Percentiles rank a stretch among this genome's conserved stretches.
These are phyloP conservation scores for Beauveria sp. DNA, from an alignment of 2,329 filamentous ascomycete genomes.

Conservation along the genomic window DNA sequence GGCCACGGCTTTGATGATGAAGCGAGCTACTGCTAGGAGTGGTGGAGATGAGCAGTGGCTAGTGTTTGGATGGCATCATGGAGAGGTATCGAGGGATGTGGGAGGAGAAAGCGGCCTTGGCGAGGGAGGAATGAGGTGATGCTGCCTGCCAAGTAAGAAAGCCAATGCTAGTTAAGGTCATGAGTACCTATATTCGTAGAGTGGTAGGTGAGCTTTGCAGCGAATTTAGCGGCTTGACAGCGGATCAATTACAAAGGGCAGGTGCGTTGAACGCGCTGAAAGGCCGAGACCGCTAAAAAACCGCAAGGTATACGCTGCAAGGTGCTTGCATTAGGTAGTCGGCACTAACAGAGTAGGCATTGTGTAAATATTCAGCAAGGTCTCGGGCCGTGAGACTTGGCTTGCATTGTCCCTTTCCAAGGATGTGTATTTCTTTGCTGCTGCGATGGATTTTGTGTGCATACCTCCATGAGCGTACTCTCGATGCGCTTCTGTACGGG, in stretches of 20 bases:
- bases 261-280: neutral
- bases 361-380: too few relatives aligned
- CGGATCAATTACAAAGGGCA: neutral
- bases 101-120: neutral
- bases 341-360: neutral
- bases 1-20: neutral
- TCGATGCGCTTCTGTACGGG: too few relatives aligned
- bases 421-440: too few relatives aligned
- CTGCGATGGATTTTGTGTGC: too few relatives aligned
- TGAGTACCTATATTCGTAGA: neutral
- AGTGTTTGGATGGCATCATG: conserved; percentile 2
- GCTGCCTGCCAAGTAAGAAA: neutral
- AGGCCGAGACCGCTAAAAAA: neutral
- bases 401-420: too few relatives aligned
- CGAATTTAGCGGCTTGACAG: too few relatives aligned
- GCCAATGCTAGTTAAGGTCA: neutral
- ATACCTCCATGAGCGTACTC: too few relatives aligned
- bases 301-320: neutral
- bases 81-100: conserved; percentile 1
- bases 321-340: neutral
- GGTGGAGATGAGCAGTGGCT: neutral
- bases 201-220: neutral
- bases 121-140: neutral
- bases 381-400: too few relatives aligned
- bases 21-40: neutral